These are phyloP conservation scores for Dendrobium officinale DNA, from an alignment of 106 monocot species.

Conservation along the genomic window DNA sequence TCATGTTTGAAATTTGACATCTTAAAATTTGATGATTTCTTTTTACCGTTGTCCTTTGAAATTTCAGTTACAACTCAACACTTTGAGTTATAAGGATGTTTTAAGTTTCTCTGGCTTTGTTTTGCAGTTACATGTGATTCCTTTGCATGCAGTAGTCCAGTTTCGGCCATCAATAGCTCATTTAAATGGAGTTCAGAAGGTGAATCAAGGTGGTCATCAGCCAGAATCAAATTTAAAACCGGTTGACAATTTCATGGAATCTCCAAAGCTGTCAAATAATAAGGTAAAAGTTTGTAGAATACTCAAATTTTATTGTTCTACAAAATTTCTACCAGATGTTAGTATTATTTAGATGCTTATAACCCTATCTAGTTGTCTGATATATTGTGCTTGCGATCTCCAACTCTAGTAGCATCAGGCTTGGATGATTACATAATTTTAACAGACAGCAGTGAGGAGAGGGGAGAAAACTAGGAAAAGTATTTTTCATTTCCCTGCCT, in stretches of 20 bases:
- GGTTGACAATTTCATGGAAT: conserved; percentile 7
- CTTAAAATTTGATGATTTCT: neutral
- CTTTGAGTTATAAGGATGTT: neutral
- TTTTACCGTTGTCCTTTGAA: neutral
- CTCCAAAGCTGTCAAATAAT: neutral
- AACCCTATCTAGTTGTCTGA: neutral
- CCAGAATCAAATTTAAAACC: conserved; percentile 8
- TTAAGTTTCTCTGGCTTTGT: conserved; percentile 10
- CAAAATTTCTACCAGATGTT: neutral
- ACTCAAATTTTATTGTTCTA: neutral
- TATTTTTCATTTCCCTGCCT: too few relatives aligned
- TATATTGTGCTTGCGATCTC: neutral
- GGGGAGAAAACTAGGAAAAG: too few relatives aligned
- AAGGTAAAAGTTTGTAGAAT: neutral
- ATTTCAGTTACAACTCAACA: neutral
- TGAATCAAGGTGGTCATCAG: conserved; percentile 14
- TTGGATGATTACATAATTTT: neutral
- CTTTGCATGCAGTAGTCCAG: conserved; percentile 74
- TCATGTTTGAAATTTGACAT: too few relatives aligned
- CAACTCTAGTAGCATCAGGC: neutral
- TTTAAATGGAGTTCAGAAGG: conserved; percentile 17
- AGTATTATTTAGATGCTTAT: neutral
- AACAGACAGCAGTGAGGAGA: too few relatives aligned
- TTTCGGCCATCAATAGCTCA: conserved; percentile 53
- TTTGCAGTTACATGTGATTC: conserved; percentile 87